Evolutionary conservation across 768 basidiomycete species (phyloP).

Genomic region (Suillus alpinus): DNA sequence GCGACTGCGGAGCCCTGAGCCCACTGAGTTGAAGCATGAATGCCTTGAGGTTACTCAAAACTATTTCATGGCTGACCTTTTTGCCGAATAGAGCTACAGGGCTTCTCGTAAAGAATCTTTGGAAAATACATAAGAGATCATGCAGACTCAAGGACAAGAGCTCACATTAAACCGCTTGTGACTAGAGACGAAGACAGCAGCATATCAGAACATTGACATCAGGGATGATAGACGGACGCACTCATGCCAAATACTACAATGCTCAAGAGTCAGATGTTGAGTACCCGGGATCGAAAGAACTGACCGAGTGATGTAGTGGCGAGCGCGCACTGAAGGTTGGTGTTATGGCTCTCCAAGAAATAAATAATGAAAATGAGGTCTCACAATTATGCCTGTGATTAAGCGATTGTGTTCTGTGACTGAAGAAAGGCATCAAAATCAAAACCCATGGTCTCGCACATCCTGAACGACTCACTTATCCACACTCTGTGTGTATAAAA

Average conservation of each 20-base stretch:
- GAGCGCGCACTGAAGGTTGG: conserved; percentile 1
- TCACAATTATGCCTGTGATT: conserved; percentile 16
- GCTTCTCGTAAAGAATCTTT: conserved; percentile 12
- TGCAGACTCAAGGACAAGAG: neutral
- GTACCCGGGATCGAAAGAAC: conserved; percentile 7
- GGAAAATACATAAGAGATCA: neutral
- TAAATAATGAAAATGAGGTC: neutral
- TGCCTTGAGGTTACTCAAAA: too few species aligned
- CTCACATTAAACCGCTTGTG: conserved; percentile 8
- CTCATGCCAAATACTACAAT: conserved; percentile 15
- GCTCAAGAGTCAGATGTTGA: neutral
- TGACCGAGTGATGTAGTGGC: conserved; percentile 9
- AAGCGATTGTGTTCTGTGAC: conserved; percentile 19
- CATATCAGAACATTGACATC: neutral
- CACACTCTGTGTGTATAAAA: conserved; percentile 26
- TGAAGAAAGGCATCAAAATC: conserved; percentile 3
- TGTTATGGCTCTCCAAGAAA: conserved; percentile 1
- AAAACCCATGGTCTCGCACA: neutral
- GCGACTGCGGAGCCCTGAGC: conserved; percentile 8
- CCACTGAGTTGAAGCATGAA: conserved; percentile 6
- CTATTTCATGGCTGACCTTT: conserved; percentile 4
- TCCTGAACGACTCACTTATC: conserved; percentile 18
- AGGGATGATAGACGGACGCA: conserved; percentile 6
- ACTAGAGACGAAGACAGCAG: conserved; percentile 2
- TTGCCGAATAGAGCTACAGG: neutral